A percentile compares a stretch with the other conserved stretches of the same genome.
These are phyloP conservation scores for Scorias spongiosa DNA, from an alignment of 2,329 filamentous ascomycete genomes.

Conservation along the genomic window DNA sequence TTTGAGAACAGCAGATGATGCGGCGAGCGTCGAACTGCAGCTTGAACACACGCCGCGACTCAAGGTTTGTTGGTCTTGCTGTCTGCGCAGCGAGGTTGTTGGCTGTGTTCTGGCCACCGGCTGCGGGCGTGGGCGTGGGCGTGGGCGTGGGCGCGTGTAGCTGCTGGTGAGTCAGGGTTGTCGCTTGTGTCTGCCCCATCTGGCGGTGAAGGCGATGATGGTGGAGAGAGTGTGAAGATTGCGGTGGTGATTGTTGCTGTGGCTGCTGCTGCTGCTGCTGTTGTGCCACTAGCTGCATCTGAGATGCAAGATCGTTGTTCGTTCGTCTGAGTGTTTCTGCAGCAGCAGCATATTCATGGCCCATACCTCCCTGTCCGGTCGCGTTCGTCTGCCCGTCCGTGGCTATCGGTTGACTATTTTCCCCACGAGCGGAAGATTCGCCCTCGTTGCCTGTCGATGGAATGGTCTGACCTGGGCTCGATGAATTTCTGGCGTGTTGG, in stretches of 20 bases:
- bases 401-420: no score
- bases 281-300: neutral
- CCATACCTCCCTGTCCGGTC: neutral
- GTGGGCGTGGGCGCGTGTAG: neutral
- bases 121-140: neutral
- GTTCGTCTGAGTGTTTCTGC: neutral
- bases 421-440: no score
- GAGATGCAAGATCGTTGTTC: neutral
- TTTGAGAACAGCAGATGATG: conserved; percentile 90
- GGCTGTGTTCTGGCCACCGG: conserved; percentile 5
- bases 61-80: conserved; percentile 6
- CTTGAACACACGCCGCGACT: conserved; percentile 65
- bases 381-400: no score
- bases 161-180: neutral
- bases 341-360: neutral
- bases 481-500: neutral
- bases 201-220: conserved; percentile 8
- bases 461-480: neutral
- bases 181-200: neutral
- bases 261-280: conserved; percentile 1
- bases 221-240: conserved; percentile 8
- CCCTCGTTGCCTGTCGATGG: no score
- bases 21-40: conserved; percentile 86
- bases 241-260: conserved; percentile 1
- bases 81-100: conserved; percentile 8